phyloP scores from a whole-genome alignment of 371 early-diverging fungal species.

The Dinochytrium kinnereticum region DNA sequence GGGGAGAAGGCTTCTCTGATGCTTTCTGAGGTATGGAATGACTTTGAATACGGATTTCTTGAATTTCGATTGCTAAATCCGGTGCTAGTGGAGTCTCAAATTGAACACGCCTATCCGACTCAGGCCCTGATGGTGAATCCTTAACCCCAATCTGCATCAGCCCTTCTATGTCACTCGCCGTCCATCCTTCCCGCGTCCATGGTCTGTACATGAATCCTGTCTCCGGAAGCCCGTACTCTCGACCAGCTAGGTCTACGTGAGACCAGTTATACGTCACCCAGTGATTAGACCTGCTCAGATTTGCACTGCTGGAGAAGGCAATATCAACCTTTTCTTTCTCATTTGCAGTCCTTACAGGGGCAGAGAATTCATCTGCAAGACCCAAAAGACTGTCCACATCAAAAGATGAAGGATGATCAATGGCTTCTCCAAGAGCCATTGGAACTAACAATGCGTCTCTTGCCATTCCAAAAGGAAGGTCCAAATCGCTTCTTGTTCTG shows the following conservation, averaged over 20 bases:
- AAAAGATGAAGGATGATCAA: not conserved
- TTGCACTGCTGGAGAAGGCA: not conserved
- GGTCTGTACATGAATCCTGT: not conserved
- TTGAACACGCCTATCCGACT: not conserved
- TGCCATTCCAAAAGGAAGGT: not conserved
- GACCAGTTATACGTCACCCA: constrained; percentile 16
- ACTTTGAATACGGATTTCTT: constrained; percentile 2
- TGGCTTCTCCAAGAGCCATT: not conserved
- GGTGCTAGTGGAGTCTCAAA: not conserved
- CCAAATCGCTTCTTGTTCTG: not conserved
- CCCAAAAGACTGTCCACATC: constrained; percentile 6
- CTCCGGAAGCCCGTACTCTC: constrained; percentile 2
- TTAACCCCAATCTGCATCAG: not conserved
- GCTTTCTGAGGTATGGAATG: no score
- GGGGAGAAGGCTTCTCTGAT: no score
- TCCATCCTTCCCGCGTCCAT: constrained; percentile 12
- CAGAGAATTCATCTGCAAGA: not conserved
- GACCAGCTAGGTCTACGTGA: constrained; percentile 6
- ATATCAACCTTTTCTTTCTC: not conserved
- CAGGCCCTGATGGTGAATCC: no score
- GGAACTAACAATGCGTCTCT: not conserved
- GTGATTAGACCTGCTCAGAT: not conserved
- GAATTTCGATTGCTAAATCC: not conserved
- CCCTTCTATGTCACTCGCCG: constrained; percentile 4
- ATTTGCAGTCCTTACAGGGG: not conserved